Evolutionary conservation across 108 stramenopile species (phyloP).

Genomic region (Cyclotella choctawhatcheeana): DNA sequence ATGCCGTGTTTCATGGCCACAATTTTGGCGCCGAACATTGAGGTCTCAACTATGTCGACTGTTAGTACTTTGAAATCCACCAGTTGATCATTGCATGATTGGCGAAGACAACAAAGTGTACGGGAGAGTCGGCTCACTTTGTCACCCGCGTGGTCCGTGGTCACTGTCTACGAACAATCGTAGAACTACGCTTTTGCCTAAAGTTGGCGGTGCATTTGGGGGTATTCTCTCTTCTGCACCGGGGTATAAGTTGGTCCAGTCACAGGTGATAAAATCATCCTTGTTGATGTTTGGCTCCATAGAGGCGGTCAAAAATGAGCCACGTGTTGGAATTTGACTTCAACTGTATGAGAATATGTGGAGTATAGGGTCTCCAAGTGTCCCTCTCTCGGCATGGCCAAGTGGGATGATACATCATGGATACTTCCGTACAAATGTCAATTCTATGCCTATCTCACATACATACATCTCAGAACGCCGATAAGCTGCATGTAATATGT

Average conservation of each 20-base stretch:
- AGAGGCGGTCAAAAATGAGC: slow-evolving; percentile 52
- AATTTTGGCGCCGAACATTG: slow-evolving; percentile 11
- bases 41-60: slow-evolving; percentile 37
- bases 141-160: slow-evolving; percentile 51
- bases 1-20: slow-evolving; percentile 8
- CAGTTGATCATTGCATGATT: slow-evolving; percentile 32
- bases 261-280: neutral
- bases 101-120: slow-evolving; percentile 19
- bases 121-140: slow-evolving; percentile 22
- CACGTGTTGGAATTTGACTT: slow-evolving; percentile 18
- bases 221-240: slow-evolving; percentile 21
- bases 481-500: slow-evolving; percentile 30
- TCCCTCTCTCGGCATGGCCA: slow-evolving; percentile 44
- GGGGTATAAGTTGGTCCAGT: slow-evolving; percentile 15
- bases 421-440: slow-evolving; percentile 52
- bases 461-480: slow-evolving; percentile 63
- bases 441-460: slow-evolving; percentile 56
- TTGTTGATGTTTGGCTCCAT: slow-evolving; percentile 12
- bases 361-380: slow-evolving; percentile 52
- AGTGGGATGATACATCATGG: slow-evolving; percentile 49
- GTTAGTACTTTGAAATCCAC: slow-evolving; percentile 33
- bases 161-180: slow-evolving; percentile 27
- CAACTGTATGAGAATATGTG: slow-evolving; percentile 45
- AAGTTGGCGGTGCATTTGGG: slow-evolving; percentile 18
- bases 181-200: slow-evolving; percentile 14